These are phyloP conservation scores for Colletotrichum plurivorum DNA, from an alignment of 2,329 filamentous ascomycete species.

Conservation along the genomic window DNA sequence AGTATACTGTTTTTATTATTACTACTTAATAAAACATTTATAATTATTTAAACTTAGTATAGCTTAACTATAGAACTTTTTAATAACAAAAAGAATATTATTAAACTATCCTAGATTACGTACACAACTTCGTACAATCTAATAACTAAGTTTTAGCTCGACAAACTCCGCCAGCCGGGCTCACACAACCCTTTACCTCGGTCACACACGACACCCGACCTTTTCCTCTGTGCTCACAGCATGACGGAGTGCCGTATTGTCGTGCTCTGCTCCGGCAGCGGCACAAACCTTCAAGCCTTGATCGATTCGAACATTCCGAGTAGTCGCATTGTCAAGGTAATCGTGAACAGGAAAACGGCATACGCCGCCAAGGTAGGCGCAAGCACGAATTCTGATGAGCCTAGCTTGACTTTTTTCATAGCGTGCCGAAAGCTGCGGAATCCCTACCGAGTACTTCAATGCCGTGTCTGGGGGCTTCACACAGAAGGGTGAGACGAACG, in stretches of 20 bases:
- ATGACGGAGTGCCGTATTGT: slow-evolving; percentile 64
- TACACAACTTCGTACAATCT: too few relatives aligned
- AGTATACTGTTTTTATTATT: too few relatives aligned
- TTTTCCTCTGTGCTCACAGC: too few relatives aligned
- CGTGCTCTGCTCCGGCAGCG: slow-evolving; percentile 80
- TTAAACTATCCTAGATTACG: too few relatives aligned
- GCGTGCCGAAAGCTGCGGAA: slow-evolving; percentile 65
- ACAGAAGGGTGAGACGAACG: slow-evolving; percentile 71
- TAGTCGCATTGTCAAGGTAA: slow-evolving; percentile 61
- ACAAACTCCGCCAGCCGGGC: too few relatives aligned
- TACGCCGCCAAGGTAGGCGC: slow-evolving; percentile 51
- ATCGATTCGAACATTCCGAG: slow-evolving; percentile 62
- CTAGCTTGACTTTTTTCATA: slow-evolving; percentile 23
- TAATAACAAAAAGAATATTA: too few relatives aligned
- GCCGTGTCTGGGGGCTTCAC: slow-evolving; percentile 79
- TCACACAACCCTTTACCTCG: too few relatives aligned
- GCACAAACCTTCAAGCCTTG: slow-evolving; percentile 85
- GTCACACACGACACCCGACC: too few relatives aligned
- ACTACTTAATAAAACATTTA: too few relatives aligned
- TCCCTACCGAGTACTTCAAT: slow-evolving; percentile 87
- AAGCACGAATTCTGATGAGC: slow-evolving; percentile 10
- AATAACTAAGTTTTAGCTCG: too few relatives aligned
- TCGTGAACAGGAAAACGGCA: slow-evolving; percentile 64
- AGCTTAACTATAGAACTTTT: too few relatives aligned
- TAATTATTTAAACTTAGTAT: too few relatives aligned